Conservation (phyloP, 2,329 filamentous ascomycete genomes). For the Xylaria sp. region DNA sequence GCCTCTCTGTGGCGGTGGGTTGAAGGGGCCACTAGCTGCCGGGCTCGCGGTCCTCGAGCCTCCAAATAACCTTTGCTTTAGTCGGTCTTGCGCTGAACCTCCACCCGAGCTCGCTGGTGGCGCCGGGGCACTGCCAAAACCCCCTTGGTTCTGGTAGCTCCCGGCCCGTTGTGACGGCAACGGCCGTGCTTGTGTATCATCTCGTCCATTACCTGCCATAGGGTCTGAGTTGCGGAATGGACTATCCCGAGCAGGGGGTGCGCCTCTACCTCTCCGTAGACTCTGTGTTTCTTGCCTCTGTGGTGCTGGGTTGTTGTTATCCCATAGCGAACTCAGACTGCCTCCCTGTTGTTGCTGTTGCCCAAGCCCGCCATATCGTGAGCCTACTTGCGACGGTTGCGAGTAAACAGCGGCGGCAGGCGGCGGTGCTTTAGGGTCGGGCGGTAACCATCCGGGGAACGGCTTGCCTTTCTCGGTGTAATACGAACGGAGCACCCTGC, state of each 20-base stretch:
- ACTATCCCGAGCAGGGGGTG: slow-evolving; percentile 50
- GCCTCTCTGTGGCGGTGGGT: slow-evolving; percentile 54
- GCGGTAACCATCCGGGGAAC: slow-evolving; percentile 87
- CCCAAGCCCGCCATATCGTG: slow-evolving; percentile 62
- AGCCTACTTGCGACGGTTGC: slow-evolving; percentile 60
- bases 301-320: slow-evolving; percentile 53
- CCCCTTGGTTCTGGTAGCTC: slow-evolving; percentile 72
- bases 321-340: slow-evolving; percentile 68
- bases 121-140: slow-evolving; percentile 50
- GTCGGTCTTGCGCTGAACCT: slow-evolving; percentile 78
- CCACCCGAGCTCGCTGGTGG: slow-evolving; percentile 52
- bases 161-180: slow-evolving; percentile 78
- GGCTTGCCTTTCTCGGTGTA: slow-evolving; percentile 87
- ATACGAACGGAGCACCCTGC: slow-evolving; percentile 90
- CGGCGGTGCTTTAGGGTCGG: slow-evolving; percentile 81
- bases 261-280: slow-evolving; percentile 57
- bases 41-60: slow-evolving; percentile 68
- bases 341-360: slow-evolving; percentile 51
- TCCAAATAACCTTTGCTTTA: slow-evolving; percentile 84
- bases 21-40: slow-evolving; percentile 58
- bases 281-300: slow-evolving; percentile 57
- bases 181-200: slow-evolving; percentile 62
- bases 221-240: slow-evolving; percentile 51
- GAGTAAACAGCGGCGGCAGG: slow-evolving; percentile 64
- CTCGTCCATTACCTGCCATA: slow-evolving; percentile 46